Evolutionary conservation across 2,329 filamentous ascomycete genomes (phyloP), one percentile per base, ranked within the genome.

Genomic region (Aspergillus vadensis): DNA sequence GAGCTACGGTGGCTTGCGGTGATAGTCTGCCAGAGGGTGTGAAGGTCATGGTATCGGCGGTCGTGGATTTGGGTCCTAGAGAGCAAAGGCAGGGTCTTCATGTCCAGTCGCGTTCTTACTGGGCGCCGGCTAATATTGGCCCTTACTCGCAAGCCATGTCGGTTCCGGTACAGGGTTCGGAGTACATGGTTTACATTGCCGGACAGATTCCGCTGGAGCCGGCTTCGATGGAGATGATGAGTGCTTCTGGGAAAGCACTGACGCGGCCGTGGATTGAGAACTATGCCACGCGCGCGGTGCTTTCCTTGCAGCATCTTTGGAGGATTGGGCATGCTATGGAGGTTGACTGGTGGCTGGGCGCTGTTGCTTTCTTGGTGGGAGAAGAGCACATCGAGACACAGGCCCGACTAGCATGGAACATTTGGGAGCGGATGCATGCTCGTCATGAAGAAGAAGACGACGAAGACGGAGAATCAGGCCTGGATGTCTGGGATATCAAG

Each of bases 51-150:
- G 76, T 88, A 19, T 85, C 83, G 17, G 74, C 84, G 30, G 73
- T 82, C 10, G 69, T 83, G n/a, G 75, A 82, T 61, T 65, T 75
- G 21, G 72, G 72, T 5, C 47, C 63, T 27, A 69, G 69, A 43
- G 65, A 67, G 17, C 57, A 61, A 41, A 75, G 81, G 32, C 74
- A 78, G 59, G 90, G 77, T 0, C 83, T 98, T 1, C 95, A 99
- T 74, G 93, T 99, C 5, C 95, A 98, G 77, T 93, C 91, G 3
- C 83, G 91, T 41, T 96, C 92, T 10, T 98, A 98, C 81, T 99
- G 95, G 95, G 95, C 95, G 0, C 95, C 95, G 0, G 94, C 95
- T 19, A 98, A 98, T 71, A 98, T 99, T 57, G 95, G 95, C 0
- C 95, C 95, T 0, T 98, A 98, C 76, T 97, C 93, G 58, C 95